phyloP scores from a whole-genome alignment of 2,329 filamentous ascomycete species.

The Monilinia fructigena region DNA sequence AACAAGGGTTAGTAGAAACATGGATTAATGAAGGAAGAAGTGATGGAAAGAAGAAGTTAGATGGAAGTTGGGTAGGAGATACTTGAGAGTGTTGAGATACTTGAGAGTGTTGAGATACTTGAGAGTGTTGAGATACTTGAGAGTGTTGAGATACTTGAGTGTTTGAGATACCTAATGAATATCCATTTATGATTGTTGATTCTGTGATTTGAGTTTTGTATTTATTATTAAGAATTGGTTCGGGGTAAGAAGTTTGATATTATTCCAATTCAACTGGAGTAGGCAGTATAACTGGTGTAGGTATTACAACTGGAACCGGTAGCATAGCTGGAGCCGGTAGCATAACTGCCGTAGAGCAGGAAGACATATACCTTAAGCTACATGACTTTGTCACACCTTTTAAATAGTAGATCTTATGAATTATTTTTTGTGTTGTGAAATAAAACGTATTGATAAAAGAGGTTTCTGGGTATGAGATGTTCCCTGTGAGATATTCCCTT shows the following conservation, averaged over 20 bases:
- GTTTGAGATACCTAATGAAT: conserved; percentile 2
- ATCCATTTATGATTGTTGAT: not conserved
- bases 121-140: conserved; percentile 22
- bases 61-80: conserved; percentile 28
- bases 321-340: too few relatives aligned
- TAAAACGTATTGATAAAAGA: not conserved
- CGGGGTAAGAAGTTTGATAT: too few relatives aligned
- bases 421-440: too few relatives aligned
- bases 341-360: too few relatives aligned
- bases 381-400: too few relatives aligned
- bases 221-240: not conserved
- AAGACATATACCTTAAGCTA: too few relatives aligned
- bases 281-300: too few relatives aligned
- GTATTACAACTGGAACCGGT: too few relatives aligned
- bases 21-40: conserved; percentile 55
- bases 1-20: conserved; percentile 74
- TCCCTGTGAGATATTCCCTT: not conserved
- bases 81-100: conserved; percentile 9
- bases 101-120: not conserved
- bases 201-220: not conserved
- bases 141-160: conserved; percentile 14
- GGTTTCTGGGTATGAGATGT: not conserved
- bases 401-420: too few relatives aligned
- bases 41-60: conserved; percentile 26
- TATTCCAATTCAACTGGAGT: too few relatives aligned